phyloP scores from a whole-genome alignment of 2,329 filamentous ascomycete species.

The Cladosporium sp. region DNA sequence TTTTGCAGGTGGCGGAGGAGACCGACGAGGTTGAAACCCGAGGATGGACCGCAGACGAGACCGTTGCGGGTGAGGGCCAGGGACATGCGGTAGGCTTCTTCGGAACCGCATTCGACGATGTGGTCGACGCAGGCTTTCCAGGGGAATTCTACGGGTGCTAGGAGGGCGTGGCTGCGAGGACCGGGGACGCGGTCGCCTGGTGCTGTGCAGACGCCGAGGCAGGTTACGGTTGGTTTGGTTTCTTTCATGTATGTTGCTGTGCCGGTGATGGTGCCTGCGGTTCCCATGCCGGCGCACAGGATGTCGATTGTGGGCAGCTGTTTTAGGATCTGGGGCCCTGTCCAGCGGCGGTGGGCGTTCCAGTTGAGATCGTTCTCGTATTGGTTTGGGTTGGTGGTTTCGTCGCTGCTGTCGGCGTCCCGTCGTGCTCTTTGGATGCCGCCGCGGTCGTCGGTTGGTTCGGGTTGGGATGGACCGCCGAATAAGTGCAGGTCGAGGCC shows the following conservation, averaged over 20 bases:
- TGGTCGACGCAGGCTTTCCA: conserved; percentile 53
- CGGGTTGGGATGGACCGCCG: conserved; percentile 55
- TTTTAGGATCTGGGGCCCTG: conserved; percentile 77
- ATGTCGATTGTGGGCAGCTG: conserved; percentile 72
- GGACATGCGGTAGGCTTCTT: conserved; percentile 50
- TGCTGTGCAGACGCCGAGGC: conserved; percentile 50
- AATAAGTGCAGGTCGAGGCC: conserved; percentile 55
- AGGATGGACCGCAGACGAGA: conserved; percentile 57
- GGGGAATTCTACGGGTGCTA: conserved; percentile 52
- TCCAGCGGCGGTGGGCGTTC: conserved; percentile 71
- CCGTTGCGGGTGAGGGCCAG: conserved; percentile 54
- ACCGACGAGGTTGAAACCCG: conserved; percentile 54
- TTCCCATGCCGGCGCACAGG: conserved; percentile 85
- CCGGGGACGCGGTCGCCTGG: conserved; percentile 55
- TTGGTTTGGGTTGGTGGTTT: conserved; percentile 60
- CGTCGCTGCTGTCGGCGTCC: conserved; percentile 39
- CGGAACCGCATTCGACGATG: conserved; percentile 53
- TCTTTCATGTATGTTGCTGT: conserved; percentile 55
- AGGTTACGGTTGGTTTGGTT: conserved; percentile 37
- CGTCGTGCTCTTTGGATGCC: conserved; percentile 47
- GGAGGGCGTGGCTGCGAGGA: conserved; percentile 49
- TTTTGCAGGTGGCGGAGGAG: conserved; percentile 48
- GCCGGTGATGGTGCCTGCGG: conserved; percentile 87
- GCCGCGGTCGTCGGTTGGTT: conserved; percentile 50
- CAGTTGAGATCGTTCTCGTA: conserved; percentile 88